Evolutionary conservation across 2,329 filamentous ascomycete species (phyloP).

Genomic region (Curvularia hawaiiensis): DNA sequence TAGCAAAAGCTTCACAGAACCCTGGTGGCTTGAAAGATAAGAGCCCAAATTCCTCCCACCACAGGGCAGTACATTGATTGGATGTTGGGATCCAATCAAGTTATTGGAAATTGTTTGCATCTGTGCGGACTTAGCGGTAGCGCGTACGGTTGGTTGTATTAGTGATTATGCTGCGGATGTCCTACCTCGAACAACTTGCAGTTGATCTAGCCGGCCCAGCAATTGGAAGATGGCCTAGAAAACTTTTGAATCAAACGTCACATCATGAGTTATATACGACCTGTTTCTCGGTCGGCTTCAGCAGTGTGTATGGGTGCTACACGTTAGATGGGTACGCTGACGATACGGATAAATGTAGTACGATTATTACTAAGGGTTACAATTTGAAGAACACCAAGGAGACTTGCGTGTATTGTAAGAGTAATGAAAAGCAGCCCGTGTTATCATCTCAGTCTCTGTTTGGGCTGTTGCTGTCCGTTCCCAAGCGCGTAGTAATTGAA

Average conservation of each 20-base stretch:
- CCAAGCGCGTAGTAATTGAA: not conserved
- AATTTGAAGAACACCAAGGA: not conserved
- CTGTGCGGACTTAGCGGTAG: too few relatives aligned
- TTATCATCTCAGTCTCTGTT: not conserved
- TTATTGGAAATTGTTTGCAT: too few relatives aligned
- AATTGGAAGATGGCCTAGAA: not conserved
- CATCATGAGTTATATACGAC: not conserved
- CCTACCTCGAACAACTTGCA: too few relatives aligned
- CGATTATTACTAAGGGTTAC: not conserved
- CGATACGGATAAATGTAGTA: not conserved
- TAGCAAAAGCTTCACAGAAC: too few relatives aligned
- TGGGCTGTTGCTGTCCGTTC: not conserved
- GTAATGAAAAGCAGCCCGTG: not conserved
- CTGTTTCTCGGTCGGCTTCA: not conserved
- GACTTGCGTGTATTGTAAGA: too few relatives aligned
- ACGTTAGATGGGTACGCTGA: not conserved
- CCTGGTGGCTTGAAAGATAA: too few relatives aligned
- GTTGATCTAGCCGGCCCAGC: not conserved
- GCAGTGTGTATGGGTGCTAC: not conserved
- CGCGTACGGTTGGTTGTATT: too few relatives aligned
- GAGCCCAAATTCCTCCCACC: too few relatives aligned
- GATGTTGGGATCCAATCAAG: too few relatives aligned
- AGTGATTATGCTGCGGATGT: too few relatives aligned
- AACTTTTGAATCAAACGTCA: not conserved
- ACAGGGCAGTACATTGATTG: too few relatives aligned